Percentiles rank a stretch among this genome's conserved stretches.
These are phyloP conservation scores for Lathyrus tuberosus DNA, from an alignment of 306 rosid species.

Conservation along the genomic window DNA sequence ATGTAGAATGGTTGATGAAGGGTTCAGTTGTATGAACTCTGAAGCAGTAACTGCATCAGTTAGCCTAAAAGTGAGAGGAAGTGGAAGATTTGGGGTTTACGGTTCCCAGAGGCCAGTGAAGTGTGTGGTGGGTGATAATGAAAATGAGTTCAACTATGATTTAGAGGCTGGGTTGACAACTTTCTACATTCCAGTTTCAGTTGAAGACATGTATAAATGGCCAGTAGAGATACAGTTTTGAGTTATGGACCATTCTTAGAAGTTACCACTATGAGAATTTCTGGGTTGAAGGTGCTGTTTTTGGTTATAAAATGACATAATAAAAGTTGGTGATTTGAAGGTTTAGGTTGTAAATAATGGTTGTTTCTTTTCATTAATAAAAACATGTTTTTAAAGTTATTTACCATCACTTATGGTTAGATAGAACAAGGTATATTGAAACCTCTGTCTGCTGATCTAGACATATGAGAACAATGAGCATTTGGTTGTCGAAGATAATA, in stretches of 20 bases:
- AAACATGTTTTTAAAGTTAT: neutral
- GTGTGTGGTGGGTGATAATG: conserved; percentile 51
- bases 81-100: conserved; percentile 30
- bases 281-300: no score
- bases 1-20: no score
- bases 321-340: no score
- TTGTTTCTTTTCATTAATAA: neutral
- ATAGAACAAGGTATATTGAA: no score
- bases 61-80: conserved; percentile 8
- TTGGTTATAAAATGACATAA: no score
- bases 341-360: neutral
- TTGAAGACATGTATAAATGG: conserved; percentile 63
- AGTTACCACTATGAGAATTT: no score
- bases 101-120: conserved; percentile 8
- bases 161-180: conserved; percentile 52
- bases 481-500: no score
- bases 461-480: no score
- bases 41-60: neutral
- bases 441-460: no score
- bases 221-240: conserved; percentile 54
- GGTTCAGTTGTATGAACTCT: no score
- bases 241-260: neutral
- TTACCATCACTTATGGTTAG: no score
- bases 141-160: conserved; percentile 49
- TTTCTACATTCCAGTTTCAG: conserved; percentile 49